Evolutionary conservation across 139 green algal species (phyloP), one percentile per base, ranked within the genome.

Genomic region (Gonium pectorale): DNA sequence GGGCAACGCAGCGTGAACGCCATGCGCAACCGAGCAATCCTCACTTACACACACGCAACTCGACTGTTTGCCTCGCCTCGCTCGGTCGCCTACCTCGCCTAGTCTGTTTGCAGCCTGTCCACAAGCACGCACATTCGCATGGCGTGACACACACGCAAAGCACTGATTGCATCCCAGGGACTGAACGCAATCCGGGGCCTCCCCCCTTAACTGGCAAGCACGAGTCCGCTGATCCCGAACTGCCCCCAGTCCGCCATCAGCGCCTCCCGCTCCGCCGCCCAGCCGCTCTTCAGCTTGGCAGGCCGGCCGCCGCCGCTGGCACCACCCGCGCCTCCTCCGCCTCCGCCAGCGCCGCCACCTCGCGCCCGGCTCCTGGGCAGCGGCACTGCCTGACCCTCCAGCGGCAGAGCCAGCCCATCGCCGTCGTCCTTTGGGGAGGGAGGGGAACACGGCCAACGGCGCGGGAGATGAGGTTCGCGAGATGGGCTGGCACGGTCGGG

Each of bases 191-290:
- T 56, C 49, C 49, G 13, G 13, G 17, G 49, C 49, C 49, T 56
- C 49, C 22, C 19, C n/a, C n/a, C 56, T 35, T 59, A 81, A n/a
- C 9, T 73, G 21, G 63, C 79, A 5, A 85, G 46, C 37, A 77
- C 64, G 33, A 85, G 79, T 0, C 63, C 79, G 19, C 64, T 77
- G 24, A 85, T 78, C 29, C 64, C 79, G 27, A 66, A 85, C 35
- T 66, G 44, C 2, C 78, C 78, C 78, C 78, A 85, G 35, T 56
- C 78, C 22, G 78, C 78, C 78, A 85, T 85, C 44, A 85, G 35
- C 33, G 63, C 63, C 46, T 85, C 78, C 24, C 78, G 63, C 63
- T 85, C 78, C 44, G 78, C 78, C 63, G 63, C 63, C 78, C 78
- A 85, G 1, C 63, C 60, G 78, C 63, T 77, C 78, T 85, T 85